Evolutionary conservation across 768 basidiomycete species (phyloP).

Genomic region (Gloeophyllum trabeum): DNA sequence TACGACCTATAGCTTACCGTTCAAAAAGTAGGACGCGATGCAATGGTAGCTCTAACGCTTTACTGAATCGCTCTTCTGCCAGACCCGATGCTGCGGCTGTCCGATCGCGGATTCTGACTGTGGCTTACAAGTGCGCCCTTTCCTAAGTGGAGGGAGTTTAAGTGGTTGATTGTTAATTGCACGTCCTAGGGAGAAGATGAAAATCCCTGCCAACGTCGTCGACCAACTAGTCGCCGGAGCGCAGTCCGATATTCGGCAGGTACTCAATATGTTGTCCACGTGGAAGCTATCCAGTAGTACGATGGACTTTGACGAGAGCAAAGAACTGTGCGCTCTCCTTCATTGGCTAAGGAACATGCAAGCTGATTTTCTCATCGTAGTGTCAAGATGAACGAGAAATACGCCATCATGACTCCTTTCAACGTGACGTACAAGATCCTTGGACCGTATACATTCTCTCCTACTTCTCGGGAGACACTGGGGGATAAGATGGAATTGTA

Average conservation of each 20-base stretch:
- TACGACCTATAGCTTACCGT: slow-evolving; percentile 67
- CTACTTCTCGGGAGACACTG: slow-evolving; percentile 69
- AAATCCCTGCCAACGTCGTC: slow-evolving; percentile 81
- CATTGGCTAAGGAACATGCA: background rate
- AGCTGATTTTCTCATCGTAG: slow-evolving; percentile 25
- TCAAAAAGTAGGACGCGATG: slow-evolving; percentile 60
- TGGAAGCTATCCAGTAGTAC: slow-evolving; percentile 78
- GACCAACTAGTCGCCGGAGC: slow-evolving; percentile 85
- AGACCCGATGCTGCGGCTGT: slow-evolving; percentile 73
- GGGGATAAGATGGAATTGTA: slow-evolving; percentile 93
- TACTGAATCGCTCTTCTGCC: background rate
- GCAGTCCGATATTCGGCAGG: slow-evolving; percentile 94
- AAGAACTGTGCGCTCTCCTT: slow-evolving; percentile 56
- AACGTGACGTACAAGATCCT: slow-evolving; percentile 83
- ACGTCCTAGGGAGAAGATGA: slow-evolving; percentile 95
- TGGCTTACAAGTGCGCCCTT: slow-evolving; percentile 71
- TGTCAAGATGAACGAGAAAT: slow-evolving; percentile 85
- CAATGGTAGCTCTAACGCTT: no score
- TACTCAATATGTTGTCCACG: slow-evolving; percentile 96
- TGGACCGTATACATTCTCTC: slow-evolving; percentile 84
- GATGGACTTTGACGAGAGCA: slow-evolving; percentile 90
- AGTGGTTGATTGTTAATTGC: background rate
- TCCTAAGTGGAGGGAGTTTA: background rate
- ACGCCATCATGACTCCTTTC: slow-evolving; percentile 84
- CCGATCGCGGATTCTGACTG: slow-evolving; percentile 80